phyloP scores from a whole-genome alignment of 495 filamentous ascomycete genomes.

The Penicillium odoratum region DNA sequence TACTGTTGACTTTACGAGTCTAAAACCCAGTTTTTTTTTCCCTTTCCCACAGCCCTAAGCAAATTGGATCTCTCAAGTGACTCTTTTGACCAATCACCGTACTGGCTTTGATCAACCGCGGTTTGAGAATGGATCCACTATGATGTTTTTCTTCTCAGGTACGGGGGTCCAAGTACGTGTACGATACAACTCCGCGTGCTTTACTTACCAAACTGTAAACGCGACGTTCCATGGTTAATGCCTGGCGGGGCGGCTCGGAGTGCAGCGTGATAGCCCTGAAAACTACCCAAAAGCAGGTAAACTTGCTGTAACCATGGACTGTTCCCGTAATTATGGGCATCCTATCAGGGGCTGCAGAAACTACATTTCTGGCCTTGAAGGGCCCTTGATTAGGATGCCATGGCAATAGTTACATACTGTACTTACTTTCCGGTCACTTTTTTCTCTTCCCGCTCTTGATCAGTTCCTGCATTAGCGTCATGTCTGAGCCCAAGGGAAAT shows the following conservation, averaged over 20 bases:
- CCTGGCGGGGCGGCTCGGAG: slow-evolving; percentile 8
- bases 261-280: neutral
- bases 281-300: neutral
- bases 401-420: neutral
- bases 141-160: neutral
- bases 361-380: neutral
- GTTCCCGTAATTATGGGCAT: neutral
- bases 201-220: slow-evolving; percentile 7
- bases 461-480: slow-evolving; percentile 50
- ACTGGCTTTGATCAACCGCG: slow-evolving; percentile 1
- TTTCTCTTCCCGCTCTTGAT: slow-evolving; percentile 13
- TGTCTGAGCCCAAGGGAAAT: slow-evolving; percentile 20
- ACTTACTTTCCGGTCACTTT: neutral
- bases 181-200: neutral
- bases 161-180: neutral
- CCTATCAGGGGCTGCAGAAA: slow-evolving; percentile 2
- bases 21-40: slow-evolving; percentile 2
- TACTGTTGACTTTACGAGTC: neutral
- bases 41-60: slow-evolving; percentile 7
- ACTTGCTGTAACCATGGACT: neutral
- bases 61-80: slow-evolving; percentile 14
- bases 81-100: slow-evolving; percentile 9
- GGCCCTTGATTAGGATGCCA: neutral
- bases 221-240: slow-evolving; percentile 8
- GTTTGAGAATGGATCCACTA: slow-evolving; percentile 9